Conservation (phyloP, 495 filamentous ascomycete genomes). For the Friedmanniomyces endolithicus region DNA sequence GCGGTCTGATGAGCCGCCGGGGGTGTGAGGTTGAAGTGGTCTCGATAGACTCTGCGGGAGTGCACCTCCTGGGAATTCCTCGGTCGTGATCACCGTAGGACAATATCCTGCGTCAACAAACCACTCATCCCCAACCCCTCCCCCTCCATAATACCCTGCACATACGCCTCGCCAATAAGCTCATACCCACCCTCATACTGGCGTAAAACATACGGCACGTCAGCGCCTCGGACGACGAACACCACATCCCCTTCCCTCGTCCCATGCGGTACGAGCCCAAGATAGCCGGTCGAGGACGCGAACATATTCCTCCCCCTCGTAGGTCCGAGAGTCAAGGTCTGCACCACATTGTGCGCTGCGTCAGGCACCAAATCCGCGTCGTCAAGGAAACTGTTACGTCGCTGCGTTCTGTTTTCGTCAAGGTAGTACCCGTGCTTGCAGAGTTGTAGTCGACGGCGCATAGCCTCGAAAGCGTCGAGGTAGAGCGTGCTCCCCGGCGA, state of each 20-base stretch:
- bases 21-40: no score
- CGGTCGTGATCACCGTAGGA: constrained; percentile 11
- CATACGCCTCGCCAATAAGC: constrained; percentile 17
- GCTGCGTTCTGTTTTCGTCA: neutral
- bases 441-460: constrained; percentile 5
- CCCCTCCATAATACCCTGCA: constrained; percentile 17
- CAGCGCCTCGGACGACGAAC: constrained; percentile 13
- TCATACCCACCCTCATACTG: constrained; percentile 4
- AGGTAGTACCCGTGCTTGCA: constrained; percentile 19
- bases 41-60: no score
- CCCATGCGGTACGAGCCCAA: constrained; percentile 15
- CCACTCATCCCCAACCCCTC: constrained; percentile 6
- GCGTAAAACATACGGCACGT: constrained; percentile 14
- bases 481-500: constrained; percentile 15
- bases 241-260: constrained; percentile 14
- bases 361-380: neutral
- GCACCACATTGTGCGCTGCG: constrained; percentile 1
- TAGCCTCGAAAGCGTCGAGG: constrained; percentile 14
- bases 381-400: constrained; percentile 11
- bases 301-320: constrained; percentile 18
- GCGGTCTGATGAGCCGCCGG: neutral
- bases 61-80: neutral
- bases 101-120: constrained; percentile 5
- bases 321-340: constrained; percentile 14
- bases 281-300: constrained; percentile 7